Evolutionary conservation across 1,284 basidiomycete genomes (phyloP), one percentile per base, ranked within the genome.

Genomic region (Ganoderma resinaceum): DNA sequence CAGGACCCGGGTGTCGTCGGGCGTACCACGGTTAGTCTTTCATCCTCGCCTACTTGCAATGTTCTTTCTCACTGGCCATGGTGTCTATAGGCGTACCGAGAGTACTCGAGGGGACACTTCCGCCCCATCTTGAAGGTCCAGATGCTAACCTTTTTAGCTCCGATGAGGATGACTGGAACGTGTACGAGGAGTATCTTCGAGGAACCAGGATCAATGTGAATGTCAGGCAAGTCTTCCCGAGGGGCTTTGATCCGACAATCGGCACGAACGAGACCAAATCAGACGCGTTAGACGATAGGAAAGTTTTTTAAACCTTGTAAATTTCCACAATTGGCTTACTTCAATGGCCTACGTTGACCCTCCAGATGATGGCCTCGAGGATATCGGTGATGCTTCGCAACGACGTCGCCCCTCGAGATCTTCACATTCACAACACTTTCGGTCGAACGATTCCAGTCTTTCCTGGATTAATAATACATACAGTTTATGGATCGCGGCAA

Each of bases 171-270:
- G 82, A 85, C 68, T 90, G 93, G 91, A 72, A 81, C 61, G 81
- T 84, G 40, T 91, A 93, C 72, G 85, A 81, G 62, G 80, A 85
- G 43, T 95, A 94, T 76, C 81, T 95, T 79, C 77, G 76, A 18
- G 87, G 85, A 7, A 86, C 91, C 1, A 84, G 95, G 63, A 92
- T 98, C 75, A 98, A 98, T 76, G 85, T 97, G 67, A 98, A 97
- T 75, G 94, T 95, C 3, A 84, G 96, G 63, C 95, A 97, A 78
- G 96, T 94, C 16, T 93, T 94, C 78, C 91, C 92, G 2, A 91
- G 86, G 76, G 89, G 86, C 6, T 93, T 92, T 72, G 79, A 87
- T 67, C 87, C 88, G 3, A n/a, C 16, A 16, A 35, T 58, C 3
- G 35, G 46, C n/a, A 31, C 18, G 33, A 40, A 49, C n/a, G 14